Evolutionary conservation across 192 early-diverging fungal genomes (phyloP).

Genomic region (Tieghemiomyces parasiticus): DNA sequence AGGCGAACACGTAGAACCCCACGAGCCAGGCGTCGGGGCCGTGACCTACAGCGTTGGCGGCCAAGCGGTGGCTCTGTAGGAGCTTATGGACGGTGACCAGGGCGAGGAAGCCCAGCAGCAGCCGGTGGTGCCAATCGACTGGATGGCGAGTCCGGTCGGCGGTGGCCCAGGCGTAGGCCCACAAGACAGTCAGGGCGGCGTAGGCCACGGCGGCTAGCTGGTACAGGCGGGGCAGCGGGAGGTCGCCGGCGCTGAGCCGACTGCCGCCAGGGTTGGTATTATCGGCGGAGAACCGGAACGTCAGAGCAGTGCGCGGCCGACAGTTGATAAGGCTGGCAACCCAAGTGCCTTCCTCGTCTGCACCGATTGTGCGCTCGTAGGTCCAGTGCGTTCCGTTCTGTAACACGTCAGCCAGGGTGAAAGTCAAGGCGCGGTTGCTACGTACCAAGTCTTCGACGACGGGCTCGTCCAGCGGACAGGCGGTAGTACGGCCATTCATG

Average conservation of each 20-base stretch:
- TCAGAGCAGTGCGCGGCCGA: constrained; percentile 10
- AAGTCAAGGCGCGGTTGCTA: constrained; percentile 16
- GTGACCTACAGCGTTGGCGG: constrained; percentile 28
- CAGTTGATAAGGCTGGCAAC: constrained; percentile 30
- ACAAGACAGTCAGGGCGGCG: constrained; percentile 18
- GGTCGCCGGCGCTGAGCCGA: constrained; percentile 35
- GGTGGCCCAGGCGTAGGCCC: constrained; percentile 14
- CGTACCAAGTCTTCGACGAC: constrained; percentile 23
- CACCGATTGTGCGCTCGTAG: constrained; percentile 15
- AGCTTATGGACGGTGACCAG: constrained; percentile 34
- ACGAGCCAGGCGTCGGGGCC: constrained; percentile 35
- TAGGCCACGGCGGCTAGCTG: constrained; percentile 20
- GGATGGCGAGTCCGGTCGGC: neutral
- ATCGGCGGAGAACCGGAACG: constrained; percentile 22
- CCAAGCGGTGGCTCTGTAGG: neutral
- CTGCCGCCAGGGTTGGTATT: constrained; percentile 32
- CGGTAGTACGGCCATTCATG: constrained; percentile 12
- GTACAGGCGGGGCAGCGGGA: constrained; percentile 32
- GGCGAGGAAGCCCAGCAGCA: constrained; percentile 20
- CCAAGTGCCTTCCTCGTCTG: constrained; percentile 28
- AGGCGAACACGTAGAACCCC: constrained; percentile 37
- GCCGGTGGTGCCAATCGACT: neutral
- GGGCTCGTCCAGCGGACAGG: constrained; percentile 26
- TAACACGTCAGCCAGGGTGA: too few species aligned
- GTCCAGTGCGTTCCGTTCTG: too few species aligned